A percentile compares a stretch with the other conserved stretches of the same genome.
These are phyloP conservation scores for Spathaspora arborariae DNA, from an alignment of 805 yeast species.

Conservation along the genomic window DNA sequence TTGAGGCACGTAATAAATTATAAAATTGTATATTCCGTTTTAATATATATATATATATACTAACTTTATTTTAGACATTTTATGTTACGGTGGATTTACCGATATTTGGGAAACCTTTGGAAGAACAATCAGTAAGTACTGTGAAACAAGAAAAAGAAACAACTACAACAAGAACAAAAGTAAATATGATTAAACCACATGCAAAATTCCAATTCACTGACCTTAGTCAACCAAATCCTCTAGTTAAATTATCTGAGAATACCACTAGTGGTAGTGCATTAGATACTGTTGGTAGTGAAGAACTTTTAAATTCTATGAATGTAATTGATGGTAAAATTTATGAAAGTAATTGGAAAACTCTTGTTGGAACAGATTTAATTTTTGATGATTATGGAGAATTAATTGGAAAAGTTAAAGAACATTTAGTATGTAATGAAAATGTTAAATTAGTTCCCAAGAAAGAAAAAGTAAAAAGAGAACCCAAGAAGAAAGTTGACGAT, in stretches of 20 bases:
- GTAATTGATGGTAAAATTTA: constrained; percentile 49
- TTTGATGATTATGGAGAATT: constrained; percentile 42
- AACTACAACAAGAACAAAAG: constrained; percentile 9
- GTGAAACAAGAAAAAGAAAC: constrained; percentile 1
- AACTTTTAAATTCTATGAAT: constrained; percentile 23
- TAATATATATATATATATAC: constrained; percentile 13
- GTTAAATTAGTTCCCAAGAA: constrained; percentile 21
- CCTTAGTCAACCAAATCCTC: constrained; percentile 28
- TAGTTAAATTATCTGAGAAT: constrained; percentile 35
- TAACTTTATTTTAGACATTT: constrained; percentile 24
- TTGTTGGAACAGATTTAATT: constrained; percentile 70
- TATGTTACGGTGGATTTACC: constrained; percentile 34
- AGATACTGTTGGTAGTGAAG: constrained; percentile 4
- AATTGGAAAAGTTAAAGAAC: constrained; percentile 38
- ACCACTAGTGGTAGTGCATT: neutral
- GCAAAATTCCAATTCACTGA: constrained; percentile 38
- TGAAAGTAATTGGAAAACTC: constrained; percentile 70
- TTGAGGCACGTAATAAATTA: constrained; percentile 17
- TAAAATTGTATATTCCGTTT: constrained; percentile 1
- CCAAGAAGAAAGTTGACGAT: constrained; percentile 10
- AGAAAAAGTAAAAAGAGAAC: constrained; percentile 16
- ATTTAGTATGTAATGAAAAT: constrained; percentile 26
- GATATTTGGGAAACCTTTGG: constrained; percentile 11
- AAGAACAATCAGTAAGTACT: constrained; percentile 3
- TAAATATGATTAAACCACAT: constrained; percentile 34